Conservation (phyloP, 306 rosid genomes). For the Trifolium subterraneum region DNA sequence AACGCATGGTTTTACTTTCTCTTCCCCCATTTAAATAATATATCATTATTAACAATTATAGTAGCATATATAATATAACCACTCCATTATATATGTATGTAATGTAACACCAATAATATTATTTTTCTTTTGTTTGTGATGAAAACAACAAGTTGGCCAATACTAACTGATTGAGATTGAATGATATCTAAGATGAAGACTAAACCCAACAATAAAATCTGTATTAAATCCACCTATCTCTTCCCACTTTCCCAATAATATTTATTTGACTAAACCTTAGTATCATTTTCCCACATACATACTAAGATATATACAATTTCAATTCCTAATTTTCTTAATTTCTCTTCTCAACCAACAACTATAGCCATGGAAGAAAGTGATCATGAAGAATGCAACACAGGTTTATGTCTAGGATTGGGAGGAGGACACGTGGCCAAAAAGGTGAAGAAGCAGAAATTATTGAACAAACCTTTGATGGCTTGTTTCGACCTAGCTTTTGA, state of each 20-base stretch:
- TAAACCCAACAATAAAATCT: conserved; percentile 50
- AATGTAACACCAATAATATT: not conserved
- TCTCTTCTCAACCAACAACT: not conserved
- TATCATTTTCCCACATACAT: conserved; percentile 37
- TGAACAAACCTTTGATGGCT: conserved; percentile 34
- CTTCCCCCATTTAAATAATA: not conserved
- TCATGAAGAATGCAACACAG: conserved; percentile 61
- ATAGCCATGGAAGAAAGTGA: conserved; percentile 52
- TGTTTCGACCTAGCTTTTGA: conserved; percentile 49
- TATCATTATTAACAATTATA: conserved; percentile 14
- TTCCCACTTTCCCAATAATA: conserved; percentile 48
- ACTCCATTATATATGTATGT: not conserved
- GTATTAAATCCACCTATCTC: conserved; percentile 45
- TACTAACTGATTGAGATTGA: conserved; percentile 51
- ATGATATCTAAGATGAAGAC: conserved; percentile 35
- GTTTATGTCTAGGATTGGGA: conserved; percentile 67
- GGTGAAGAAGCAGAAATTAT: conserved; percentile 34
- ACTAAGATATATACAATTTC: conserved; percentile 29
- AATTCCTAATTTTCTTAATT: conserved; percentile 4
- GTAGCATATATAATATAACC: conserved; percentile 16
- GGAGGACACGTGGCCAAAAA: conserved; percentile 54
- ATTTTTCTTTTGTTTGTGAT: not conserved
- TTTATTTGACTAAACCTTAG: not conserved
- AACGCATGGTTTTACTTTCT: conserved; percentile 53
- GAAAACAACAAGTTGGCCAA: conserved; percentile 37